phyloP scores from a whole-genome alignment of 2,329 filamentous ascomycete species.

The Fusarium decemcellulare region DNA sequence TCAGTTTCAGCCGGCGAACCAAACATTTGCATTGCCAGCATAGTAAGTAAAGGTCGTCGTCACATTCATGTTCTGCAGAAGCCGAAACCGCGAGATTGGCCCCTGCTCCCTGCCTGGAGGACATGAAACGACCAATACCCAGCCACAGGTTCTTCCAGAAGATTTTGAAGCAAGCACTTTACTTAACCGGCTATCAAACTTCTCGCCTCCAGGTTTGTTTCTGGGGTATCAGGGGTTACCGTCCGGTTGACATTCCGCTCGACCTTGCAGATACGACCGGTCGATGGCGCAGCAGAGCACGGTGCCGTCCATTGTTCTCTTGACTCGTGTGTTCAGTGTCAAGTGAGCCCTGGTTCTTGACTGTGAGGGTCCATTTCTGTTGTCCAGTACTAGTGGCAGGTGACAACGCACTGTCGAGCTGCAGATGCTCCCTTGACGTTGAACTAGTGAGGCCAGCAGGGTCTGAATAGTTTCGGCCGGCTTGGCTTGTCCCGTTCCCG shows the following conservation, averaged over 20 bases:
- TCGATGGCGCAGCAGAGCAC: conserved; percentile 21
- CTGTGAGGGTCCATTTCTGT: conserved; percentile 5
- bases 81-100: conserved; percentile 38
- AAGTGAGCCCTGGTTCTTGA: conserved; percentile 21
- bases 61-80: conserved; percentile 31
- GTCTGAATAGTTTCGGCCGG: conserved; percentile 32
- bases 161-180: conserved; percentile 37
- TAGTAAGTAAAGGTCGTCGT: conserved; percentile 3
- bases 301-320: conserved; percentile 22
- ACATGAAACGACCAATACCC: conserved; percentile 44
- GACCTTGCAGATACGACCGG: conserved; percentile 39
- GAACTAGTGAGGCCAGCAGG: conserved; percentile 25
- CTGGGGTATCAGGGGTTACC: conserved; percentile 39
- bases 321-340: conserved; percentile 41
- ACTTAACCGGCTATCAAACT: conserved; percentile 19
- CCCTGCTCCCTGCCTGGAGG: conserved; percentile 34
- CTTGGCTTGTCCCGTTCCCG: conserved; percentile 27
- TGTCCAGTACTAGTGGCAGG: conserved; percentile 15
- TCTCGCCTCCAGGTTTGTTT: conserved; percentile 35
- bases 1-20: conserved; percentile 9
- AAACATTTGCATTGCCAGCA: not conserved
- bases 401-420: conserved; percentile 6
- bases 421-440: conserved; percentile 12
- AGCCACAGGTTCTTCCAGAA: conserved; percentile 46
- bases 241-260: conserved; percentile 26